Evolutionary conservation across 768 basidiomycete genomes (phyloP).

Genomic region (Leucogyrophana mollusca): DNA sequence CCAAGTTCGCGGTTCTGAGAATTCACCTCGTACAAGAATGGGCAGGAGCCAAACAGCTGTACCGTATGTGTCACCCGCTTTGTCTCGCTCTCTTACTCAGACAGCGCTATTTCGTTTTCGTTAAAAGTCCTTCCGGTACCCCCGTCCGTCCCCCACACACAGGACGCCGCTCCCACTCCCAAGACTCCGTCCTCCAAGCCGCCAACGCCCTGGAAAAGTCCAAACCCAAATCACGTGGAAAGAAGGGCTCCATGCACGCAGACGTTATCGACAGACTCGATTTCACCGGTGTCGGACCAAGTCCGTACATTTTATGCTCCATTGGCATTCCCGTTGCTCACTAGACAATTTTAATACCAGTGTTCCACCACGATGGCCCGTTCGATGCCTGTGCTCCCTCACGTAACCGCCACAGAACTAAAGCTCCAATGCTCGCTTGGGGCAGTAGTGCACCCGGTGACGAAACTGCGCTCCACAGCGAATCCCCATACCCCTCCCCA

Average conservation of each 20-base stretch:
- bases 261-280: slow-evolving; percentile 91
- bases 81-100: slow-evolving; percentile 31
- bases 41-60: slow-evolving; percentile 57
- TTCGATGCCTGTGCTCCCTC: slow-evolving; percentile 92
- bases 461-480: slow-evolving; percentile 35
- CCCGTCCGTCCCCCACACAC: slow-evolving; percentile 21
- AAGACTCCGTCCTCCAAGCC: slow-evolving; percentile 43
- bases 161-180: slow-evolving; percentile 47
- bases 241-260: slow-evolving; percentile 80
- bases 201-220: slow-evolving; percentile 42
- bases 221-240: slow-evolving; percentile 48
- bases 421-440: slow-evolving; percentile 87
- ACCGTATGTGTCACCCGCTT: slow-evolving; percentile 37
- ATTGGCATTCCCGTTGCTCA: slow-evolving; percentile 2
- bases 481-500: slow-evolving; percentile 52
- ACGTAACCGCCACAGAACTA: slow-evolving; percentile 75
- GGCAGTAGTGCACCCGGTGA: slow-evolving; percentile 36
- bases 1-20: slow-evolving; percentile 45
- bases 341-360: slow-evolving; percentile 35
- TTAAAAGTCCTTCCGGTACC: slow-evolving; percentile 20
- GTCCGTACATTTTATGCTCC: slow-evolving; percentile 44
- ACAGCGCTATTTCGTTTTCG: slow-evolving; percentile 1
- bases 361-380: slow-evolving; percentile 91
- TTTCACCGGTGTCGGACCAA: slow-evolving; percentile 80
- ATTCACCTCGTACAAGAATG: slow-evolving; percentile 45